Conservation (phyloP, 306 rosid genomes). For the Lathyrus aphaca region DNA sequence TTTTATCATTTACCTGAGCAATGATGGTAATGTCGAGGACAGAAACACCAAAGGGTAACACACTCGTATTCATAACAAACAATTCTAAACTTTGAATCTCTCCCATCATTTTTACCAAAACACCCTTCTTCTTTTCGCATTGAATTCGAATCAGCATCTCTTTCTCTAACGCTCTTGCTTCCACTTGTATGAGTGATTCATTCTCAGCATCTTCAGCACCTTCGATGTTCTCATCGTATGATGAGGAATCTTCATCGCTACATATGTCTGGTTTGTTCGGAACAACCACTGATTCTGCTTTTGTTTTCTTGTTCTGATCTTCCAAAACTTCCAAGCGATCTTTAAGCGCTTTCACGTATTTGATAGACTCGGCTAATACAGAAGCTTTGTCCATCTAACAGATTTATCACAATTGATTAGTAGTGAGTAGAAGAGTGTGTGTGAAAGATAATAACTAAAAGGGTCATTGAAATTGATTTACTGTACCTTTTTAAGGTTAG, state of each 20-base stretch:
- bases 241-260: constrained; percentile 52
- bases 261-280: constrained; percentile 46
- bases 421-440: not conserved
- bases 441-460: not conserved
- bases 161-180: constrained; percentile 62
- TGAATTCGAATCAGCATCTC: constrained; percentile 67
- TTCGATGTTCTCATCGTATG: constrained; percentile 52
- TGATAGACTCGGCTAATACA: constrained; percentile 69
- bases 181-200: constrained; percentile 51
- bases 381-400: constrained; percentile 74
- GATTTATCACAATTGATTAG: not conserved
- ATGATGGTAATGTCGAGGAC: constrained; percentile 53
- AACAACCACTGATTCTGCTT: constrained; percentile 47
- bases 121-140: constrained; percentile 57
- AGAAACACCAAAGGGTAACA: constrained; percentile 47
- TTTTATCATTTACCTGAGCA: constrained; percentile 62
- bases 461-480: too few species aligned
- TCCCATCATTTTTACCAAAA: constrained; percentile 47
- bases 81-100: constrained; percentile 60
- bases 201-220: not conserved
- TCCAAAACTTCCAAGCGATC: constrained; percentile 58
- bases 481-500: constrained; percentile 74
- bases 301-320: constrained; percentile 58
- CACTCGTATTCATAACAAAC: constrained; percentile 45
- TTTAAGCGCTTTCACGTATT: constrained; percentile 66